A percentile compares a stretch with the other conserved stretches of the same genome.
Evolutionary conservation across 352 stramenopile genomes (phyloP).

Genomic region (Ophiocytium majus): DNA sequence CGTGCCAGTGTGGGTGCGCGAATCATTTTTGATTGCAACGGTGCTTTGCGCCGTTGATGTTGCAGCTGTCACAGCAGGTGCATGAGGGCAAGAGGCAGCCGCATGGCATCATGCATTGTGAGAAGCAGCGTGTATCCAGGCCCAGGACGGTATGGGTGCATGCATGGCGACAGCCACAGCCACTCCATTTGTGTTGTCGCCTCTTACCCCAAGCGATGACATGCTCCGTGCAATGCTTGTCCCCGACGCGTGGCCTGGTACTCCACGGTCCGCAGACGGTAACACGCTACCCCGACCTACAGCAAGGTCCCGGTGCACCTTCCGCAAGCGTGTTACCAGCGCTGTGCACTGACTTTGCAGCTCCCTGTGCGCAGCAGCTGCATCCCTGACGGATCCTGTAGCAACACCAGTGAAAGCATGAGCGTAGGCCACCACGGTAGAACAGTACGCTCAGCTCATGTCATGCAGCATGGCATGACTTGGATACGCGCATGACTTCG

Average conservation of each 20-base stretch:
- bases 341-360: background rate
- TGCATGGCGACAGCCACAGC: background rate
- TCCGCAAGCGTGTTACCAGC: background rate
- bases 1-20: background rate
- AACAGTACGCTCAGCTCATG: too few relatives aligned
- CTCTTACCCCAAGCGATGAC: background rate
- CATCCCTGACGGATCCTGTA: too few relatives aligned
- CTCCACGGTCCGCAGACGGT: background rate
- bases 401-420: too few relatives aligned
- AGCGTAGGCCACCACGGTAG: too few relatives aligned
- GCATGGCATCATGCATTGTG: background rate
- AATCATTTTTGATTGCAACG: background rate
- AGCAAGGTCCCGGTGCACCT: background rate
- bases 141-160: background rate
- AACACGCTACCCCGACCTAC: background rate
- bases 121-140: too few relatives aligned
- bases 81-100: background rate
- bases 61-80: background rate
- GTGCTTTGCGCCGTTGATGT: background rate
- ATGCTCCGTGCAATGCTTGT: background rate
- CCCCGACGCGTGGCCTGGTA: background rate
- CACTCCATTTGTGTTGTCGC: too few relatives aligned
- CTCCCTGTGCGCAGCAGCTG: too few relatives aligned
- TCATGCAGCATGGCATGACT: too few relatives aligned
- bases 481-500: background rate